These are phyloP conservation scores for Cicer pinnatifidum DNA, from an alignment of 306 rosid genomes.

Conservation along the genomic window DNA sequence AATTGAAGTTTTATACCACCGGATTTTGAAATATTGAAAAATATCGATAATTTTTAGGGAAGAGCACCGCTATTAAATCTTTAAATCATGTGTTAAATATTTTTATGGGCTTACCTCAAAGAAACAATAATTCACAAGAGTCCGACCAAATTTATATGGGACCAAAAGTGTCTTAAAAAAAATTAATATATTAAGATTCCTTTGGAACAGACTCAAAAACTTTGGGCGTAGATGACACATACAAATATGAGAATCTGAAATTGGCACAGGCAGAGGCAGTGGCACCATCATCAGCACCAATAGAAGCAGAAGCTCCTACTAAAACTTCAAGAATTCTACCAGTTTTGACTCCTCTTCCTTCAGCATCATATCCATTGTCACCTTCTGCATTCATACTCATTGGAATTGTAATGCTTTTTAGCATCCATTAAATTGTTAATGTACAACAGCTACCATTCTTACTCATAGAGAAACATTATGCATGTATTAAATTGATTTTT, in stretches of 20 bases:
- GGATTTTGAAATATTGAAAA: too few species aligned
- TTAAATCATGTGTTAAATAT: neutral
- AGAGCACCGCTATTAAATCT: too few species aligned
- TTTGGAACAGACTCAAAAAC: constrained; percentile 51
- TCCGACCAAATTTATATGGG: too few species aligned
- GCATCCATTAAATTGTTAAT: neutral
- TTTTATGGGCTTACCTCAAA: neutral
- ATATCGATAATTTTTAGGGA: too few species aligned
- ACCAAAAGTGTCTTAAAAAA: neutral
- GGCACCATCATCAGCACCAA: constrained; percentile 33
- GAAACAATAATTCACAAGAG: neutral
- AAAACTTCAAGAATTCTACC: constrained; percentile 45
- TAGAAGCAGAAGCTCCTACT: constrained; percentile 47
- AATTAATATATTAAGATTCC: neutral
- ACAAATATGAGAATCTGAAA: constrained; percentile 34
- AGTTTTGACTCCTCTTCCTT: constrained; percentile 46
- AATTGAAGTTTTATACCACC: too few species aligned
- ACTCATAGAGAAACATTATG: constrained; percentile 23
- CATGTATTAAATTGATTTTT: neutral
- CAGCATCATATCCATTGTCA: constrained; percentile 44
- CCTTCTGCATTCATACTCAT: constrained; percentile 37
- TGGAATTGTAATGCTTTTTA: constrained; percentile 34
- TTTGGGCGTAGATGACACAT: constrained; percentile 19
- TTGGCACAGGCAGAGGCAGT: neutral
- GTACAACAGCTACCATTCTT: neutral